These are phyloP conservation scores for Pichia manshurica DNA, from an alignment of 805 yeast genomes.

Conservation along the genomic window DNA sequence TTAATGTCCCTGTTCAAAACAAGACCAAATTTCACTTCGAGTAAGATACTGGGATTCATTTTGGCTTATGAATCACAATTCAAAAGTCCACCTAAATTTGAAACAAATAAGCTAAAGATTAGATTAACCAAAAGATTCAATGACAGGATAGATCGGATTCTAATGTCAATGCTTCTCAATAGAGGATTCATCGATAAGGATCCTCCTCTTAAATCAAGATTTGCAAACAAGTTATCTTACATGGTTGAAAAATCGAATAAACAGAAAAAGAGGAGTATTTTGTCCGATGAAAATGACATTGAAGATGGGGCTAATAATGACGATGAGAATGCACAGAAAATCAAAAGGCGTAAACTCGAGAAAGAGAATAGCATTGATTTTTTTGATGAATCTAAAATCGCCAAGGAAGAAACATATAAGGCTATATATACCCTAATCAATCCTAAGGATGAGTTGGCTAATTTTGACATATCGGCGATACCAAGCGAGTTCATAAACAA, in stretches of 20 bases:
- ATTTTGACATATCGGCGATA: conserved; percentile 65
- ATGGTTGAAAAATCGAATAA: conserved; percentile 27
- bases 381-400: conserved; percentile 29
- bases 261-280: conserved; percentile 23
- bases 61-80: conserved; percentile 55
- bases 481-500: conserved; percentile 58
- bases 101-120: conserved; percentile 29
- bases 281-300: conserved; percentile 37
- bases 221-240: conserved; percentile 30
- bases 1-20: conserved; percentile 56
- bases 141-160: conserved; percentile 32
- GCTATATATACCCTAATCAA: conserved; percentile 64
- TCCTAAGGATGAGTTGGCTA: conserved; percentile 49
- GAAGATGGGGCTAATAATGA: conserved; percentile 37
- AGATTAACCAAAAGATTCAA: conserved; percentile 31
- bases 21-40: conserved; percentile 53
- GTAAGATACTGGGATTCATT: conserved; percentile 51
- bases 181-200: conserved; percentile 31
- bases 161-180: conserved; percentile 29
- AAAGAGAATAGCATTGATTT: conserved; percentile 23
- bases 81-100: conserved; percentile 48
- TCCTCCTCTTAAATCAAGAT: conserved; percentile 26
- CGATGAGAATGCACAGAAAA: conserved; percentile 9
- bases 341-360: neutral
- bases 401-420: conserved; percentile 46